Conservation (phyloP, 495 filamentous ascomycete genomes). For the Trichoderma gamsii region DNA sequence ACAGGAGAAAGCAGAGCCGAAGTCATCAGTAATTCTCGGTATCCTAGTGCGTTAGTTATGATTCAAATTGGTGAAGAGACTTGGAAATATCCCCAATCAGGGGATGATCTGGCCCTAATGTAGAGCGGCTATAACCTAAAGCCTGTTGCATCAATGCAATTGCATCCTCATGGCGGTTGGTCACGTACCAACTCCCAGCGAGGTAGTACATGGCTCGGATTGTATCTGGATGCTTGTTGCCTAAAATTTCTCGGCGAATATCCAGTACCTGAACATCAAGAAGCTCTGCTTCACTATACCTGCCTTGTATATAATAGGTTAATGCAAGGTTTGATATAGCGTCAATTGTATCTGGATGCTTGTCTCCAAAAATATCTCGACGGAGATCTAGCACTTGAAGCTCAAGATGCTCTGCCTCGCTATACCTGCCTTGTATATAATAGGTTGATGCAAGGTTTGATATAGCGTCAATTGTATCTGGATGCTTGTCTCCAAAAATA, state of each 20-base stretch:
- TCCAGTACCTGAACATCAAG: constrained; percentile 16
- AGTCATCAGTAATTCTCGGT: no score
- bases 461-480: constrained; percentile 21
- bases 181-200: constrained; percentile 20
- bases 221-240: constrained; percentile 24
- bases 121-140: neutral
- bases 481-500: constrained; percentile 24
- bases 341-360: constrained; percentile 22
- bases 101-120: neutral
- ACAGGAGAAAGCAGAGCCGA: no score
- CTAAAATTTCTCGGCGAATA: constrained; percentile 22
- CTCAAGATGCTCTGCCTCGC: neutral
- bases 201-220: constrained; percentile 21
- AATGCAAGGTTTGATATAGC: constrained; percentile 20
- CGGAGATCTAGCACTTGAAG: constrained; percentile 19
- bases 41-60: neutral
- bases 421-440: no score
- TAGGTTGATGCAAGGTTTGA: constrained; percentile 17
- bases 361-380: constrained; percentile 22
- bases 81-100: neutral
- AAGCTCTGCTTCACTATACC: neutral
- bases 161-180: constrained; percentile 20
- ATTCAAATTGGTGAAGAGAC: neutral
- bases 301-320: no score
- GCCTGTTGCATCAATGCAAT: neutral